Percentiles rank a stretch among this genome's conserved stretches.
Conservation (phyloP, 495 filamentous ascomycete species). For the Barbatosphaeria neglecta region DNA sequence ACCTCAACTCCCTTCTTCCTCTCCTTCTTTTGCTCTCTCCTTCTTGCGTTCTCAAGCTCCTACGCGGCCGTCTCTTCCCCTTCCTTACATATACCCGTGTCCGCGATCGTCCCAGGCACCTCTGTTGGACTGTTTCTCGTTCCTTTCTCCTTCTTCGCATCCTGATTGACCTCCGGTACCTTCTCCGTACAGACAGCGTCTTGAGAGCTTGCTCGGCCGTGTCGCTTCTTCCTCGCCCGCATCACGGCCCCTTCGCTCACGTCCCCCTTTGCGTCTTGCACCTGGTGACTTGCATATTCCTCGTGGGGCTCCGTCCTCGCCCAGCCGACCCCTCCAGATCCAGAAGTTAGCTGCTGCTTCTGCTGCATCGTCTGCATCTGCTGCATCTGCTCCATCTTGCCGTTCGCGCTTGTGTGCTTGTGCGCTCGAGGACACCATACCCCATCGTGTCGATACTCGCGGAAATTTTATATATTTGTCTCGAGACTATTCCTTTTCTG, state of each 20-base stretch:
- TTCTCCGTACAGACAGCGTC: background rate
- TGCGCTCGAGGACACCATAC: background rate
- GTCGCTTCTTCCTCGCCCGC: background rate
- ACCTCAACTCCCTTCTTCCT: background rate
- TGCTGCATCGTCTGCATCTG: too few species aligned
- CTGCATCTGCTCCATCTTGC: background rate
- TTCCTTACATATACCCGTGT: background rate
- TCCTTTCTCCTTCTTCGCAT: background rate
- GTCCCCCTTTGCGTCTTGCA: background rate
- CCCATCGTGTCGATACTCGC: background rate
- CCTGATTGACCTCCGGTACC: background rate
- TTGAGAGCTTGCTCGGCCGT: background rate
- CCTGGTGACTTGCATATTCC: background rate
- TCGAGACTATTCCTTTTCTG: slow-evolving; percentile 1
- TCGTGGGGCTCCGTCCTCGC: background rate
- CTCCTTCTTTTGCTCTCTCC: background rate
- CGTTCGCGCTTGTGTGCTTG: background rate
- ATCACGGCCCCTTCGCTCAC: background rate
- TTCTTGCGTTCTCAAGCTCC: background rate
- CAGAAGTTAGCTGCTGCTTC: background rate
- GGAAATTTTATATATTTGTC: background rate
- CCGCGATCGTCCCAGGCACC: background rate
- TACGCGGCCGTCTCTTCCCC: background rate
- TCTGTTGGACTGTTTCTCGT: background rate
- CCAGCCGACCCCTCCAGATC: background rate